A percentile compares a stretch with the other conserved stretches of the same genome.
Conservation (phyloP, 2,329 filamentous ascomycete genomes). For the Atkinsonella texensis region DNA sequence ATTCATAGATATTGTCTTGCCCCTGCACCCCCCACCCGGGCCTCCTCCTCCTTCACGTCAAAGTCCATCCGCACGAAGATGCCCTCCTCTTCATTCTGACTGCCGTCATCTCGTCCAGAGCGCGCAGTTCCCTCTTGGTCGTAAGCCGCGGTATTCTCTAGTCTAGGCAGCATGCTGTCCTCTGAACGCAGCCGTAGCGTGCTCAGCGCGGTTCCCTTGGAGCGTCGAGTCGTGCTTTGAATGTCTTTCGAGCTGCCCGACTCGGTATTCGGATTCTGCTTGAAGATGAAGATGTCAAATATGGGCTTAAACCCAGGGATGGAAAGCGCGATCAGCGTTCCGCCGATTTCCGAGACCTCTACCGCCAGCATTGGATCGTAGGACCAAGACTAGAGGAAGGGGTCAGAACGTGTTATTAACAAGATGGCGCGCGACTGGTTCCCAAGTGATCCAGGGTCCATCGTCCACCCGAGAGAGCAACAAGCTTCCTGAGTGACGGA, state of each 20-base stretch:
- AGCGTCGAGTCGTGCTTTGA: slow-evolving; percentile 8
- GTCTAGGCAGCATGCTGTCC: slow-evolving; percentile 17
- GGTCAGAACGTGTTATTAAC: background rate
- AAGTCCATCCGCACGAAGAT: slow-evolving; percentile 26
- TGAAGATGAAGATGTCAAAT: slow-evolving; percentile 23
- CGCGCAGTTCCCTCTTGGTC: slow-evolving; percentile 11
- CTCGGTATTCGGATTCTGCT: slow-evolving; percentile 12
- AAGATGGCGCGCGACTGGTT: background rate
- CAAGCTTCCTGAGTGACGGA: too few species aligned
- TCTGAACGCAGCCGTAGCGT: slow-evolving; percentile 18
- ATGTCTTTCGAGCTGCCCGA: slow-evolving; percentile 14
- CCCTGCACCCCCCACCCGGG: background rate
- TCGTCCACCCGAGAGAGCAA: too few species aligned
- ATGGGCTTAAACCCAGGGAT: slow-evolving; percentile 37
- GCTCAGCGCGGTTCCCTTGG: slow-evolving; percentile 18
- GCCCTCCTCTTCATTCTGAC: slow-evolving; percentile 13
- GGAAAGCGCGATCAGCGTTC: slow-evolving; percentile 37
- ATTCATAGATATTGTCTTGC: background rate
- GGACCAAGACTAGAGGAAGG: slow-evolving; percentile 27
- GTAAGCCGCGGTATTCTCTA: slow-evolving; percentile 14
- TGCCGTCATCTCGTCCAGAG: slow-evolving; percentile 13
- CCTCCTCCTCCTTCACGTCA: slow-evolving; percentile 20
- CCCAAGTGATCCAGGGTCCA: too few species aligned
- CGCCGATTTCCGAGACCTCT: slow-evolving; percentile 37
- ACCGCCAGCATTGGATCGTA: slow-evolving; percentile 38